Evolutionary conservation across 441 rosid genomes (phyloP), one percentile per base, ranked within the genome.

Genomic region (Pelargonium fulgidum): DNA sequence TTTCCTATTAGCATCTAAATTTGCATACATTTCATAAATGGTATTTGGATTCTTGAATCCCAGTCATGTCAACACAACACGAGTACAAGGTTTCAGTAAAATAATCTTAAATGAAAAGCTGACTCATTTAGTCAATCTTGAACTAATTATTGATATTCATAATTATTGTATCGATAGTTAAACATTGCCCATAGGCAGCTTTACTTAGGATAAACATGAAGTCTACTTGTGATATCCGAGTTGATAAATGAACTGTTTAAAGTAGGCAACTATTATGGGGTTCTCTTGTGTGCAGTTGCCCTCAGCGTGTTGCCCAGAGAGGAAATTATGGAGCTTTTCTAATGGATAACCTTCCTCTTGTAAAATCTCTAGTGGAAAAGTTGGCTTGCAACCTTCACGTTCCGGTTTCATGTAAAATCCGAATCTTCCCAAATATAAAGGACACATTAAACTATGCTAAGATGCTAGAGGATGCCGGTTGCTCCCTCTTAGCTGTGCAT

Each of bases 381-480:
- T 69, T 93, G 71, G 85, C 78, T 74, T 68, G 24, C 70, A 93
- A 85, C 66, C 90, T 91, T 66, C 48, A 66, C 67, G 92, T 88
- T 14, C 97, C 87, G 0, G 95, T 93, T 19, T 93, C 96, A 0
- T 89, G 98, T 81, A 93, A 93, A 74, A 93, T 93, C 74, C 85
- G 97, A 8, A 71, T 89, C 7, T 93, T 93, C 70, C 96, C 91
- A 0, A 83, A 91, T 62, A 72, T 84, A 22, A 78, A 88, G 70
- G 97, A 89, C 48, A 93, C 97, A 3, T 76, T 93, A 41, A 80
- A 58, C 11, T 89, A 93, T 45, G 98, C 95, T 6, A 91, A 74
- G 82, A 89, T 91, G 96, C 81, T 93, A 48, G 97, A 91, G 81
- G 97, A 84, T 29, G 98, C 97, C 41, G 98, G 98, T 48, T 93